Base-by-base conservation (phyloP, 2,329 filamentous ascomycete species). In the Penicillium sp. region DNA sequence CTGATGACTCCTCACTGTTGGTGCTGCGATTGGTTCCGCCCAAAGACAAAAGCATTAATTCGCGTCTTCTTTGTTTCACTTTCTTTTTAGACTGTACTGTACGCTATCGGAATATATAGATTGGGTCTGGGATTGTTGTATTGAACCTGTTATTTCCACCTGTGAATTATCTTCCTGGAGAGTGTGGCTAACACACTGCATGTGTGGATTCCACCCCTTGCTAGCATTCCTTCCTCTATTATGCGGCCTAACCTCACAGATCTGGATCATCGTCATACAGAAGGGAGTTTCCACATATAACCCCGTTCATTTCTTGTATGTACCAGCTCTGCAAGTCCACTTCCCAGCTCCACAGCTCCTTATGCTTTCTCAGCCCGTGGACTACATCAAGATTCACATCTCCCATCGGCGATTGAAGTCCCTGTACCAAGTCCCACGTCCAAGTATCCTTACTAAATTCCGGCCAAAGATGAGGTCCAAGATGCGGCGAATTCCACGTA, bases 51-150 rank as follows among this genome's bases (percentile, higher is more conserved):
- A 65, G 60, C 61, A 64, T 54, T 61, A 59, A 60, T 62, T 53
- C 17, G 44, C 54, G 44, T 50, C 35, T 42, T 49, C 25, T 44
- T 58, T 58, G 58, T 61, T 46, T 55, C 43, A 17, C 57, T 61
- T 61, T 56, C 28, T 57, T 56, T 57, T 61, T 56, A 26, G 28
- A 30, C 46, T 53, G 56, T 55, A 61, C 60, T 64, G 59, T 64
- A 64, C 50, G 55, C 51, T 61, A 58, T 58, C 53, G 63, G 64
- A 62, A 65, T 65, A 61, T 61, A 69, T 70, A 70, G 67, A 69
- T 59, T 48, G 56, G 63, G 58, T 58, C 53, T 59, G 48, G 55
- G 57, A 54, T 60, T 19, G 46, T 59, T 55, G 41, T 58, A 46
- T 58, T 50, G 43, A 58, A 47, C 45, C 19, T 56, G 28, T 36